Evolutionary conservation across 202 grass and related monocot genomes (phyloP).

Genomic region (Schoenoplectus triqueter): DNA sequence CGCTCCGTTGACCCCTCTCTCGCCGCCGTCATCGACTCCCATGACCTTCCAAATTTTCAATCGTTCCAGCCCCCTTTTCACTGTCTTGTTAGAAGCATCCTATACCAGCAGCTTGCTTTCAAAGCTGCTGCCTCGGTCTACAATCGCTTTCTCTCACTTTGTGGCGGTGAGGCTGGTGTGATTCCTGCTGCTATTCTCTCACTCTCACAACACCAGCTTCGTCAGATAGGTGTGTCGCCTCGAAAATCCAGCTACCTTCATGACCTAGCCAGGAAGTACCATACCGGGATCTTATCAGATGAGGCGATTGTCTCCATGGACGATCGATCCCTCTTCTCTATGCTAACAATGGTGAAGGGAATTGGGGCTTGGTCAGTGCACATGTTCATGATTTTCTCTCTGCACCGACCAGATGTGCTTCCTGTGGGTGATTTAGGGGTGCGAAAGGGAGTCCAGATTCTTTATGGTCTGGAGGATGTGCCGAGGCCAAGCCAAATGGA

Average conservation of each 20-base stretch:
- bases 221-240: constrained; percentile 91
- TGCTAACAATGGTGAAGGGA: constrained; percentile 99
- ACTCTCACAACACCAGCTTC: constrained; percentile 72
- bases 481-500: constrained; percentile 93
- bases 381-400: constrained; percentile 99
- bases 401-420: constrained; percentile 89
- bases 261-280: constrained; percentile 89
- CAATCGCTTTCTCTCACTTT: constrained; percentile 71
- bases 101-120: constrained; percentile 98
- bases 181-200: constrained; percentile 77
- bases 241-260: constrained; percentile 93
- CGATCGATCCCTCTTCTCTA: constrained; percentile 82
- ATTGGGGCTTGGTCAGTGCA: constrained; percentile 96
- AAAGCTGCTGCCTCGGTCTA: constrained; percentile 95
- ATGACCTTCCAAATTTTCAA: constrained; percentile 79
- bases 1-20: constrained; percentile 60
- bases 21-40: constrained; percentile 66
- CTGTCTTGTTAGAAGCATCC: constrained; percentile 86
- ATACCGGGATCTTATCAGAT: constrained; percentile 79
- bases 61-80: constrained; percentile 92
- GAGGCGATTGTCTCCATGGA: constrained; percentile 79
- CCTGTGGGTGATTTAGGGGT: constrained; percentile 82
- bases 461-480: constrained; percentile 72
- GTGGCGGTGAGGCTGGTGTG: constrained; percentile 75
- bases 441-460: constrained; percentile 88